A percentile compares a stretch with the other conserved stretches of the same genome.
Conservation (phyloP, 1,284 basidiomycete species). For the Mycosarcoma mackinlayi region DNA sequence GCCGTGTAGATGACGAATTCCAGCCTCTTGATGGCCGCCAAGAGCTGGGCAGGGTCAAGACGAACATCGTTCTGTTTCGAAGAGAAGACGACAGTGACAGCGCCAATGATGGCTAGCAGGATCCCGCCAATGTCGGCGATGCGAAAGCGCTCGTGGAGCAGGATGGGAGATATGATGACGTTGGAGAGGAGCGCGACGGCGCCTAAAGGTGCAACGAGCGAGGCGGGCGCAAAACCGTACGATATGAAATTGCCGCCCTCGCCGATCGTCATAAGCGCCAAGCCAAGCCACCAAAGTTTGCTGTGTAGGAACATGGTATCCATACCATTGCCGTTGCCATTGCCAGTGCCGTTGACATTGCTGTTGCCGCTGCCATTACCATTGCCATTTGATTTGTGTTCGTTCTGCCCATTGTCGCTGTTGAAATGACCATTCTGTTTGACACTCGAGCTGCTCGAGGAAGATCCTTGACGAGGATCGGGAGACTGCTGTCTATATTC, state of each 20-base stretch:
- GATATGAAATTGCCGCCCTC: slow-evolving; percentile 87
- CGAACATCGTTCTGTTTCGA: slow-evolving; percentile 71
- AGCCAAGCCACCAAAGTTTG: slow-evolving; percentile 91
- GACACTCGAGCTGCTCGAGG: background rate
- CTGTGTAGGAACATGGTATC: slow-evolving; percentile 58
- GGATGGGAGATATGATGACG: slow-evolving; percentile 89
- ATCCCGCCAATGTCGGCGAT: slow-evolving; percentile 85
- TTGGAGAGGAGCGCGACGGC: slow-evolving; percentile 87
- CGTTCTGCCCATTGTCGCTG: background rate
- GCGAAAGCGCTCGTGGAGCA: slow-evolving; percentile 72
- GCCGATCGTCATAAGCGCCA: slow-evolving; percentile 88
- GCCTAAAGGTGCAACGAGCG: slow-evolving; percentile 92
- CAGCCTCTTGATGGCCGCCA: slow-evolving; percentile 50
- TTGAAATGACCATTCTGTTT: slow-evolving; percentile 2
- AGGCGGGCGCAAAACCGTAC: slow-evolving; percentile 88
- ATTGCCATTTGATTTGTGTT: background rate
- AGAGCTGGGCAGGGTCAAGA: slow-evolving; percentile 53
- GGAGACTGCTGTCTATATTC: background rate
- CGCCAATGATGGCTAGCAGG: slow-evolving; percentile 61
- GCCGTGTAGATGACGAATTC: slow-evolving; percentile 61
- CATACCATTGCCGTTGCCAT: slow-evolving; percentile 26
- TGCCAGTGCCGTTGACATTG: background rate
- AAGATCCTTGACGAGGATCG: background rate
- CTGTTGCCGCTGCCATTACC: slow-evolving; percentile 4
- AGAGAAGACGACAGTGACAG: slow-evolving; percentile 79